Evolutionary conservation across 176 grass and related monocot genomes (phyloP).

Genomic region (Aegilops longissima): DNA sequence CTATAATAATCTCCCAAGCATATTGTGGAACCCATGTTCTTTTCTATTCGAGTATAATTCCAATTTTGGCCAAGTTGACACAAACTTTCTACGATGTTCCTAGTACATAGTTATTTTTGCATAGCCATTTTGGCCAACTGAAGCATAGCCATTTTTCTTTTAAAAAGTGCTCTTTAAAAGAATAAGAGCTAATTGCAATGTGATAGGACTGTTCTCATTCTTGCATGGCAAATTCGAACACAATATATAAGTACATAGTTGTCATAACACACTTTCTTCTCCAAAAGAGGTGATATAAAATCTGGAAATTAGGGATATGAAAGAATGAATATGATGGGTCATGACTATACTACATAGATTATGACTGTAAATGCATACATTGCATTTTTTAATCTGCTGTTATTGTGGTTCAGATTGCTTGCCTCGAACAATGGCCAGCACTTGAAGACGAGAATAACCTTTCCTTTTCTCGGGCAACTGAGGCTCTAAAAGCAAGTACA

Average conservation of each 20-base stretch:
- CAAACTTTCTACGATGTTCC: neutral
- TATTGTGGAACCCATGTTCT: neutral
- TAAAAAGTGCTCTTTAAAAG: neutral
- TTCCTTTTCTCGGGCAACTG: conserved; percentile 66
- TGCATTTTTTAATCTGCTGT: conserved; percentile 21
- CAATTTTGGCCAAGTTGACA: neutral
- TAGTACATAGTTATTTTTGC: neutral
- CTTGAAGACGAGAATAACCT: conserved; percentile 64
- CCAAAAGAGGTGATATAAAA: neutral
- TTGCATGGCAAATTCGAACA: conserved; percentile 2
- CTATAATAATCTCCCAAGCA: neutral
- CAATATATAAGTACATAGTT: neutral
- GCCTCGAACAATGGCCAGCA: conserved; percentile 70
- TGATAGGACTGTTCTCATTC: neutral
- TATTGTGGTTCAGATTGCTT: conserved; percentile 57
- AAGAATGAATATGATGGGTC: neutral
- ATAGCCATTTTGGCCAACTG: neutral
- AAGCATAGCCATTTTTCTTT: neutral
- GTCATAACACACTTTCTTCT: neutral
- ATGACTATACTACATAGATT: neutral
- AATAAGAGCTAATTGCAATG: neutral
- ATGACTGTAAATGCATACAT: conserved; percentile 12
- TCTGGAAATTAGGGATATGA: neutral
- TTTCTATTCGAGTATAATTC: neutral
- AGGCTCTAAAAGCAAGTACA: conserved; percentile 90